Conservation (phyloP, 805 yeast species). For the Yamadazyma paraphyllophila region DNA sequence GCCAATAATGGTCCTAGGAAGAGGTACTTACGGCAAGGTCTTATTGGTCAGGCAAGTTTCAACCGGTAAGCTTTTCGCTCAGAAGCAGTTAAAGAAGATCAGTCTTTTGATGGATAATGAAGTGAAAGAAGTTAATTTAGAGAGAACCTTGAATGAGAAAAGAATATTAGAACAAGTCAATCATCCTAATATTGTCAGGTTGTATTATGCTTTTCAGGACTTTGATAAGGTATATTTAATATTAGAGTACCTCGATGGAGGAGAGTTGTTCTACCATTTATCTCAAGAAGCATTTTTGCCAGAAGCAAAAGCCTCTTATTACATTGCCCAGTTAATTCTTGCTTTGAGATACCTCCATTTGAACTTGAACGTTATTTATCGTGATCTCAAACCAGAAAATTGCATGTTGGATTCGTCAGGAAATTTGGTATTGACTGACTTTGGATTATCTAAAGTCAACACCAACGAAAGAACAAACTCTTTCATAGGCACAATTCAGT, state of each 20-base stretch:
- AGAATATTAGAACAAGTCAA: constrained; percentile 40
- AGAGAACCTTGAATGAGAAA: constrained; percentile 41
- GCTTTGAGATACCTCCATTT: constrained; percentile 40
- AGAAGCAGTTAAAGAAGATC: constrained; percentile 42
- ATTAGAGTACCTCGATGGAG: constrained; percentile 45
- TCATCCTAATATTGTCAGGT: constrained; percentile 44
- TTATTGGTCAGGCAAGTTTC: constrained; percentile 36
- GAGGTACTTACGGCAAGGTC: constrained; percentile 45
- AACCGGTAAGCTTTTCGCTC: constrained; percentile 42
- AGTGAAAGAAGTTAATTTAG: constrained; percentile 22
- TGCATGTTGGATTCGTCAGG: constrained; percentile 43
- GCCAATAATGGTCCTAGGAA: constrained; percentile 43
- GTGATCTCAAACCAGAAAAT: constrained; percentile 46
- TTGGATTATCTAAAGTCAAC: constrained; percentile 41
- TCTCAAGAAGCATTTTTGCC: constrained; percentile 24
- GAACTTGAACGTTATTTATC: constrained; percentile 37
- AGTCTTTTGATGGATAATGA: constrained; percentile 30
- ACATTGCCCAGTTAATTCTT: constrained; percentile 41
- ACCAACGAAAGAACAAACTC: constrained; percentile 24
- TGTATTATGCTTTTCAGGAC: constrained; percentile 46
- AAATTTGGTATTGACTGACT: constrained; percentile 43
- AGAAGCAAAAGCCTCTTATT: constrained; percentile 40
- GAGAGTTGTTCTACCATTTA: constrained; percentile 45
- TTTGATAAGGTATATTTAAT: constrained; percentile 41
- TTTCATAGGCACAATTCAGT: constrained; percentile 46